phyloP scores from a whole-genome alignment of 2,329 filamentous ascomycete species.

The Ophiosphaerella herpotricha region DNA sequence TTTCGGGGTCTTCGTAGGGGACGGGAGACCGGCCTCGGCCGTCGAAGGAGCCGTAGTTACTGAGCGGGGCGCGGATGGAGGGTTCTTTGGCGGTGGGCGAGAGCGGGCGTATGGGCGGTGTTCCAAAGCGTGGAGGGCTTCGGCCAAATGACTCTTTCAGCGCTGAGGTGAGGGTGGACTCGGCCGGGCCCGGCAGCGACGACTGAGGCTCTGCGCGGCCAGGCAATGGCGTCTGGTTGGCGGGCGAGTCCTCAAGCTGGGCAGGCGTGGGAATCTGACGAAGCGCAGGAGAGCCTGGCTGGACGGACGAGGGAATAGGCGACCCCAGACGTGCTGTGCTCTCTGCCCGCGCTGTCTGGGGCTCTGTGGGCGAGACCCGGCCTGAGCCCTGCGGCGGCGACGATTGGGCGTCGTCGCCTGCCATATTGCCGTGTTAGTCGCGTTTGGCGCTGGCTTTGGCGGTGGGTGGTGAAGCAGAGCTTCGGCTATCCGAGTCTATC shows the following conservation, averaged over 20 bases:
- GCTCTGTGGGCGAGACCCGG: constrained; percentile 32
- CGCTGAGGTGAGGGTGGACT: constrained; percentile 88
- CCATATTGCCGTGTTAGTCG: constrained; percentile 18
- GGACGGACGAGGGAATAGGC: constrained; percentile 57
- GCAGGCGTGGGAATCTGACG: constrained; percentile 57
- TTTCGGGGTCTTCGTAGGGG: constrained; percentile 85
- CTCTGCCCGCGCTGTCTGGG: constrained; percentile 54
- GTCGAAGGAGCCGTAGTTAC: constrained; percentile 86
- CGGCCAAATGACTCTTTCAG: constrained; percentile 74
- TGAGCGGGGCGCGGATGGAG: constrained; percentile 61
- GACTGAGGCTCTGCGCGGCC: constrained; percentile 61
- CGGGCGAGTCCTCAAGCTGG: constrained; percentile 49
- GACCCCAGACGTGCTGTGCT: constrained; percentile 62
- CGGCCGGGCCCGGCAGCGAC: constrained; percentile 74
- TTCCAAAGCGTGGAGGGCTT: constrained; percentile 70
- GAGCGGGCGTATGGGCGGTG: constrained; percentile 57
- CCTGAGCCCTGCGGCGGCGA: constrained; percentile 27
- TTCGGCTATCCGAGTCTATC: constrained; percentile 29
- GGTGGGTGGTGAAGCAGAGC: background rate
- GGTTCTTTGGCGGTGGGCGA: constrained; percentile 59
- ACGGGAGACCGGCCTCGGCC: constrained; percentile 61
- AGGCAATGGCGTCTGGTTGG: constrained; percentile 65
- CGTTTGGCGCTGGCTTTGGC: constrained; percentile 3
- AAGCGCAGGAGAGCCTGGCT: constrained; percentile 52
- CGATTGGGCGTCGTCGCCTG: constrained; percentile 21